Evolutionary conservation across 2,329 filamentous ascomycete genomes (phyloP).

Genomic region (Aspergillus aculeatus): DNA sequence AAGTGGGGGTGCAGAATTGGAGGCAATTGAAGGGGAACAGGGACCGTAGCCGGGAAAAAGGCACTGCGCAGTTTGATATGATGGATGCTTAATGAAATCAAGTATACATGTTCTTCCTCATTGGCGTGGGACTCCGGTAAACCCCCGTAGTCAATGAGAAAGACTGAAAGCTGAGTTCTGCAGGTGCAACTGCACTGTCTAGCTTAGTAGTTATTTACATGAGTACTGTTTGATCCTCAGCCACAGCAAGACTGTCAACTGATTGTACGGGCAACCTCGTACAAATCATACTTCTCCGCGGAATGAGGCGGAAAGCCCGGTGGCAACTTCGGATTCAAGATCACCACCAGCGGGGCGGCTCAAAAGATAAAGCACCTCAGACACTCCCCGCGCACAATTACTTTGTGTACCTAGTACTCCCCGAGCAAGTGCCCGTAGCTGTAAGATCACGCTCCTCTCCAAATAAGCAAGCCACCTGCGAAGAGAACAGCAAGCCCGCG

Average conservation of each 20-base stretch:
- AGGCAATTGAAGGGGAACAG: background rate
- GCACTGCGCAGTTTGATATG: background rate
- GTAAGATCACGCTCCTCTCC: no score
- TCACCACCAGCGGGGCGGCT: background rate
- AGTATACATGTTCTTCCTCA: background rate
- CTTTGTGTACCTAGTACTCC: no score
- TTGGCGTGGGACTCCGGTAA: slow-evolving; percentile 1
- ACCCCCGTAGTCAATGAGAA: background rate
- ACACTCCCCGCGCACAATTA: background rate
- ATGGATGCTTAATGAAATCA: background rate
- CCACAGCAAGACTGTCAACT: background rate
- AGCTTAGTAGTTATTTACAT: no score
- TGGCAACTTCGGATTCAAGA: background rate
- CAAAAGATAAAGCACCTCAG: background rate
- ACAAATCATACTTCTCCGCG: background rate
- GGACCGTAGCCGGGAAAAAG: background rate
- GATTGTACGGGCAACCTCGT: background rate
- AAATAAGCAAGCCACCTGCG: no score
- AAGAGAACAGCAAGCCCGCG: no score
- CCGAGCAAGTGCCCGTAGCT: no score
- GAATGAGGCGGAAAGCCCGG: background rate
- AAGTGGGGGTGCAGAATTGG: background rate
- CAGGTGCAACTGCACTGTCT: background rate
- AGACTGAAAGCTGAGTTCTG: background rate
- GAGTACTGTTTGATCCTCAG: background rate